Evolutionary conservation across 2,329 filamentous ascomycete genomes (phyloP), one percentile per base, ranked within the genome.

Genomic region (Lachnellula arida): DNA sequence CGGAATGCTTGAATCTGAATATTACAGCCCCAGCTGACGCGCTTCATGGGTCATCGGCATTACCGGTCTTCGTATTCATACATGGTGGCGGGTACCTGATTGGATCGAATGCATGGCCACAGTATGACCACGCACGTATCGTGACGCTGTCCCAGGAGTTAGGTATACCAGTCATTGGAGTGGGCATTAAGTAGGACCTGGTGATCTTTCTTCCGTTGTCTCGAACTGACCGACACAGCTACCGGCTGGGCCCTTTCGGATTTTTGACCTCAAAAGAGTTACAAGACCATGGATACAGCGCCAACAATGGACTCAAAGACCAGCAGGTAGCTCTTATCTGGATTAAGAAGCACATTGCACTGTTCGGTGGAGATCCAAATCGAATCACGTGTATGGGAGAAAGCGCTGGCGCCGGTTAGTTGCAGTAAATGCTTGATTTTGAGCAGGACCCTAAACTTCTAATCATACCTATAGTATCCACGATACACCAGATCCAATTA

Each of bases 31-130:
- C 79, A 1, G 44, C 39, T n/a, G 54, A 65, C 46, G 9, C 65
- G 58, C 1, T 49, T 35, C 0, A 53, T 4, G 65, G 67, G 12
- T 8, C 28, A 32, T 11, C 28, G 8, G 73, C 72, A 5, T 67
- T 81, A 2, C 80, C 79, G 0, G 78, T 81, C 0, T 71, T 81
- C 40, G 72, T 79, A 1, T 80, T 79, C 59, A 73, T 82, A 4
- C 78, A 82, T 56, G 80, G 80, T 0, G 79, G 80, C 11, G 79
- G 76, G 0, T 76, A 79, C 49, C 67, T 69, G 2, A 71, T 76
- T 2, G 80, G 79, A 2, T 76, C 76, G 3, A 78, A 74, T 43
- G 79, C 73, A 44, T 82, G 77, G 72, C 79, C 79, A 0, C 76
- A 81, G 39, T 80, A 78, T 59, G 75, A 81, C 57, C 67, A 75